Evolutionary conservation across 2,329 filamentous ascomycete species (phyloP).

Genomic region (Emericellopsis atlantica): DNA sequence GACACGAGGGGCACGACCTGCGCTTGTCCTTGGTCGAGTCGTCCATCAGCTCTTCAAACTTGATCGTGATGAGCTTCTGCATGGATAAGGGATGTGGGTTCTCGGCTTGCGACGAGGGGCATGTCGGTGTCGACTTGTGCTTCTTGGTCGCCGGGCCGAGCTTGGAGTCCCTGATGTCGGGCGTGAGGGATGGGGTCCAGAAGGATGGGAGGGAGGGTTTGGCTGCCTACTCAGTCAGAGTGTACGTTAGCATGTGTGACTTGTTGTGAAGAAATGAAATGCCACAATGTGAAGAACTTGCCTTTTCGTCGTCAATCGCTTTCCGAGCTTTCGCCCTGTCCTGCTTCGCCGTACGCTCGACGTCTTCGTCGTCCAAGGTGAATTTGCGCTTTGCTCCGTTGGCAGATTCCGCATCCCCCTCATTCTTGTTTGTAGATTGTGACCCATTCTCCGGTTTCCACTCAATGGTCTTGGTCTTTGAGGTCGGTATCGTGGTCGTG

Average conservation of each 20-base stretch:
- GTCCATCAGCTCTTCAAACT: conserved; percentile 60
- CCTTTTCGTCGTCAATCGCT: conserved; percentile 62
- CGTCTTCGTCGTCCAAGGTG: conserved; percentile 58
- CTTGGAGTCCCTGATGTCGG: conserved; percentile 30
- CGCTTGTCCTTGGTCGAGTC: conserved; percentile 27
- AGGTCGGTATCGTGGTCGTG: neutral
- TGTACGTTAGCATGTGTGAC: conserved; percentile 5
- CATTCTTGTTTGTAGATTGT: conserved; percentile 9
- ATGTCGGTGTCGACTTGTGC: conserved; percentile 57
- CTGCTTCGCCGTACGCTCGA: conserved; percentile 54
- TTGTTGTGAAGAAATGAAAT: neutral
- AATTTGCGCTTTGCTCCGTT: conserved; percentile 57
- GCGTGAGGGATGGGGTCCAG: conserved; percentile 82
- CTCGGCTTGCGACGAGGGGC: conserved; percentile 58
- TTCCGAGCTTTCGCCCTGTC: conserved; percentile 60
- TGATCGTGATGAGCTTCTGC: conserved; percentile 62
- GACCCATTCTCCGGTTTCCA: conserved; percentile 24
- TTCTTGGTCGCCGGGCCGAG: conserved; percentile 46
- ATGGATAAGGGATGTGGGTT: conserved; percentile 64
- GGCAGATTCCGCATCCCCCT: neutral
- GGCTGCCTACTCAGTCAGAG: conserved; percentile 27
- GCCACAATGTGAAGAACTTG: conserved; percentile 13
- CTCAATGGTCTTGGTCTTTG: conserved; percentile 2
- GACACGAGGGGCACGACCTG: conserved; percentile 68
- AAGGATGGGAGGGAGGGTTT: conserved; percentile 71